These are phyloP conservation scores for Stephania cephalantha DNA, from an alignment of 164 flowering plant species.

Conservation along the genomic window DNA sequence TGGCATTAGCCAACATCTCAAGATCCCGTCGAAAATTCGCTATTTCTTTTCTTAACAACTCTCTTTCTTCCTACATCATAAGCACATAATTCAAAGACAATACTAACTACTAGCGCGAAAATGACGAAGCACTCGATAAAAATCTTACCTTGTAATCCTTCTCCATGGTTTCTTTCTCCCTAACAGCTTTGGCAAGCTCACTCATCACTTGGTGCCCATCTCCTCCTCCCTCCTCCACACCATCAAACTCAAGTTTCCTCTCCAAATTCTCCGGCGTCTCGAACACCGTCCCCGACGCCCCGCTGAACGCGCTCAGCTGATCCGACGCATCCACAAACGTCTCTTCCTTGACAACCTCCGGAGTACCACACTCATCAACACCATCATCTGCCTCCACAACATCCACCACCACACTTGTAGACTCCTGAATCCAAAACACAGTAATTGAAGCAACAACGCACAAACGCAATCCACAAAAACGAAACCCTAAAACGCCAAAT, in stretches of 20 bases:
- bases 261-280: slow-evolving; percentile 23
- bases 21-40: slow-evolving; percentile 31
- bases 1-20: slow-evolving; percentile 25
- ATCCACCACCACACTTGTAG: slow-evolving; percentile 19
- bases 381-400: slow-evolving; percentile 17
- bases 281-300: slow-evolving; percentile 11
- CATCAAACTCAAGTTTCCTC: slow-evolving; percentile 18
- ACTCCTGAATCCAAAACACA: slow-evolving; percentile 19
- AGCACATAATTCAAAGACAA: slow-evolving; percentile 1
- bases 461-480: too few species aligned
- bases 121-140: background rate
- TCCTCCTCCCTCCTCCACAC: slow-evolving; percentile 25
- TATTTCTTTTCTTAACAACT: slow-evolving; percentile 29
- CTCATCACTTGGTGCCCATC: slow-evolving; percentile 21
- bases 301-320: slow-evolving; percentile 29
- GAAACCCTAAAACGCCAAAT: background rate
- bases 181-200: slow-evolving; percentile 43
- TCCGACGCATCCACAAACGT: slow-evolving; percentile 74
- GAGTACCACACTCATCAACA: slow-evolving; percentile 29
- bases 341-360: slow-evolving; percentile 58
- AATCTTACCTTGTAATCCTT: slow-evolving; percentile 35
- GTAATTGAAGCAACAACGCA: too few species aligned
- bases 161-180: slow-evolving; percentile 42
- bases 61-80: slow-evolving; percentile 64
- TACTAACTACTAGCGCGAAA: background rate